These are phyloP conservation scores for Tulasnella sp. DNA, from an alignment of 768 basidiomycete genomes.

Conservation along the genomic window DNA sequence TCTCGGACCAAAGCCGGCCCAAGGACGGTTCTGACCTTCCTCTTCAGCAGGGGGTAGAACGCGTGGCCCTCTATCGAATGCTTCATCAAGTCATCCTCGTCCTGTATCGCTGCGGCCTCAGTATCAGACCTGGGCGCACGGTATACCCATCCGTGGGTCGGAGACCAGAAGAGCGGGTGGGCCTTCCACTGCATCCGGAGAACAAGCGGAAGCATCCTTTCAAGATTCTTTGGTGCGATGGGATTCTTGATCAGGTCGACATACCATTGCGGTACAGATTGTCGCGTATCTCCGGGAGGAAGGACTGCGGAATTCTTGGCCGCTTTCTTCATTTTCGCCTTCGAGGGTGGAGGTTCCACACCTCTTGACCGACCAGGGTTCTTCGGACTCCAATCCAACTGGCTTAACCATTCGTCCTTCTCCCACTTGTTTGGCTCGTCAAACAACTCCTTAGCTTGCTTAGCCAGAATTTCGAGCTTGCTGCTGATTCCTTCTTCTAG, in stretches of 20 bases:
- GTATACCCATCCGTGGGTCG: conserved; percentile 63
- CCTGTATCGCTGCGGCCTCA: neutral
- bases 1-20: neutral
- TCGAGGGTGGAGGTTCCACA: conserved; percentile 44
- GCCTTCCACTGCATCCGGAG: conserved; percentile 65
- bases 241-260: conserved; percentile 53
- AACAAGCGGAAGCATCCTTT: conserved; percentile 67
- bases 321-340: conserved; percentile 34
- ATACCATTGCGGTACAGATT: conserved; percentile 61
- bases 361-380: conserved; percentile 70
- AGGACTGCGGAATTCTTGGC: neutral
- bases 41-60: conserved; percentile 9
- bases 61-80: neutral
- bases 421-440: conserved; percentile 58
- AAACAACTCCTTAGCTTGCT: conserved; percentile 56
- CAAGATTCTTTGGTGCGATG: conserved; percentile 49
- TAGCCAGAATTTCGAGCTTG: conserved; percentile 70
- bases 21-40: conserved; percentile 20
- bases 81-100: neutral
- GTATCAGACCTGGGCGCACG: neutral
- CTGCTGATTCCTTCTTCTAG: conserved; percentile 65
- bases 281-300: conserved; percentile 15
- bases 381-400: conserved; percentile 96
- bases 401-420: conserved; percentile 80
- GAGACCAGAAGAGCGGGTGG: conserved; percentile 59